These are phyloP conservation scores for Citrullus colocynthis DNA, from an alignment of 306 rosid species.

Conservation along the genomic window DNA sequence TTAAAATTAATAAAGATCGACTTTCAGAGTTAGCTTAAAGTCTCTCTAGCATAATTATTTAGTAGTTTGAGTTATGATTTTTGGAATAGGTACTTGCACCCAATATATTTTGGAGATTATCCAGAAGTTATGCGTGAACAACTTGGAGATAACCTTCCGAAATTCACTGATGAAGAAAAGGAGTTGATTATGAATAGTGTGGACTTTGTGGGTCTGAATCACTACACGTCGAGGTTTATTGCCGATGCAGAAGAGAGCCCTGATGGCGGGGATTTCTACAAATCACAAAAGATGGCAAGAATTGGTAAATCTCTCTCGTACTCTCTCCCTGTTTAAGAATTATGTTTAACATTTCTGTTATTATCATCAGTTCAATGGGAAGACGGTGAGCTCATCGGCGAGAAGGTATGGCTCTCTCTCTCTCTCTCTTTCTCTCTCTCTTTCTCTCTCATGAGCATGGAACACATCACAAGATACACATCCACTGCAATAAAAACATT, in stretches of 20 bases:
- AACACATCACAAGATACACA: not conserved
- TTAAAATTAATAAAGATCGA: not conserved
- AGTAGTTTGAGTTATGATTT: not conserved
- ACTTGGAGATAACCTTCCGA: constrained; percentile 76
- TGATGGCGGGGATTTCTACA: constrained; percentile 26
- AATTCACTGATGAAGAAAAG: constrained; percentile 63
- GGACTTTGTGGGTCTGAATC: constrained; percentile 80
- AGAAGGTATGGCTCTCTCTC: constrained; percentile 41
- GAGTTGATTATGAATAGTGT: constrained; percentile 43
- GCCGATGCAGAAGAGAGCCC: constrained; percentile 32
- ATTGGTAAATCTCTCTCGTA: constrained; percentile 28
- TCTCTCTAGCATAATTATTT: not conserved
- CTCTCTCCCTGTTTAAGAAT: not conserved
- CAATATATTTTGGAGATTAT: constrained; percentile 69
- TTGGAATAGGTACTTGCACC: constrained; percentile 58
- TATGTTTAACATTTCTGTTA: constrained; percentile 9
- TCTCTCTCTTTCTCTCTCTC: not conserved
- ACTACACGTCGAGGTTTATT: constrained; percentile 80
- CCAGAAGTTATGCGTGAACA: constrained; percentile 63
- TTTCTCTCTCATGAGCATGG: not conserved
- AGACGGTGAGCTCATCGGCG: constrained; percentile 73
- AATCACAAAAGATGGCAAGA: constrained; percentile 44
- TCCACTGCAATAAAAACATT: too few relatives aligned
- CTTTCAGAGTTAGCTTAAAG: not conserved
- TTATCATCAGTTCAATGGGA: constrained; percentile 64